These are phyloP conservation scores for Populus ilicifolia DNA, from an alignment of 345 rosid species.

Conservation along the genomic window DNA sequence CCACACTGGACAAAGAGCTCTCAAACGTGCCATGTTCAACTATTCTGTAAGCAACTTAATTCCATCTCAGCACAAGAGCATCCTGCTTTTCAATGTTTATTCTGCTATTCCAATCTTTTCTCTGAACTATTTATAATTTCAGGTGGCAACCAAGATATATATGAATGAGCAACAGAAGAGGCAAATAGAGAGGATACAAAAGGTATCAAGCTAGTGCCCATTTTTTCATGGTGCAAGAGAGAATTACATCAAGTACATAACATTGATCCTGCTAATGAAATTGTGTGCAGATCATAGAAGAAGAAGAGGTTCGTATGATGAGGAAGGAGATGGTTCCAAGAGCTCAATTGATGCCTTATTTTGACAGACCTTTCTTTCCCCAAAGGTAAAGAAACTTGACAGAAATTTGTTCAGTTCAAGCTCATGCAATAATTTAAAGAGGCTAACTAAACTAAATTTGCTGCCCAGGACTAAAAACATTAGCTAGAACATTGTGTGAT, in stretches of 20 bases:
- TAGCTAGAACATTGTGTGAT: background rate
- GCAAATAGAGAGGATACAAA: constrained; percentile 57
- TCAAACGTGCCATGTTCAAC: constrained; percentile 79
- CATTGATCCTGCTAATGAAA: background rate
- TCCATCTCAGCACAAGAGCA: background rate
- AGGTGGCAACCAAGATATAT: constrained; percentile 77
- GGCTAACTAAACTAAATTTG: background rate
- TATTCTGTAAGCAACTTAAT: constrained; percentile 42
- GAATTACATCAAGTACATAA: too few relatives aligned
- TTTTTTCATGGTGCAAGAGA: background rate
- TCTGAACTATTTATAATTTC: background rate
- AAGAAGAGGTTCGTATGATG: constrained; percentile 62
- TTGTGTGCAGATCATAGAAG: constrained; percentile 58
- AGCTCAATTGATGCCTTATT: constrained; percentile 81
- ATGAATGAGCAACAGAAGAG: constrained; percentile 49
- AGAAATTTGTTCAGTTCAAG: background rate
- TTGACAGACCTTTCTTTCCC: constrained; percentile 74
- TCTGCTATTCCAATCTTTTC: background rate
- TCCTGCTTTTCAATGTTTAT: background rate
- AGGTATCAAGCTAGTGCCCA: constrained; percentile 29
- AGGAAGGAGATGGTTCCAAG: constrained; percentile 86
- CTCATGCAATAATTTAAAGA: background rate
- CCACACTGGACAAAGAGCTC: constrained; percentile 76
- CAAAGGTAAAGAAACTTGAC: constrained; percentile 39
- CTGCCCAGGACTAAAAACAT: background rate